Conservation (phyloP, 176 grass and related monocot genomes). For the Thalia dealbata region DNA sequence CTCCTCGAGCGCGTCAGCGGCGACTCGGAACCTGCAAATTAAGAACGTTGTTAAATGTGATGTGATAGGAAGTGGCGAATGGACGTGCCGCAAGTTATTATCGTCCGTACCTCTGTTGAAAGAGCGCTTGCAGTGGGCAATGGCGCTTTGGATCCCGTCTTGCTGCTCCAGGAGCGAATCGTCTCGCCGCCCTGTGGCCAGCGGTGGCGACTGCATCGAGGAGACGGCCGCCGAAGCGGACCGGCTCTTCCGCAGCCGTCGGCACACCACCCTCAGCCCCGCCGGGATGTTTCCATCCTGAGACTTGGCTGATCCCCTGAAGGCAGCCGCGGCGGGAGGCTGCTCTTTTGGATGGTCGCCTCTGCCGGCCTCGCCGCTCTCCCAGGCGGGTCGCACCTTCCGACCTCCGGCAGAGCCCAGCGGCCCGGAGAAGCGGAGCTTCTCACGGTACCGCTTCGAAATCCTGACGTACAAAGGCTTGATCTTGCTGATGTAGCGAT, state of each 20-base stretch:
- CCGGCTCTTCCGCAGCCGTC: conserved; percentile 78
- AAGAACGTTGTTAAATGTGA: background rate
- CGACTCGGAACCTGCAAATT: conserved; percentile 14
- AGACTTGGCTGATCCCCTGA: conserved; percentile 3
- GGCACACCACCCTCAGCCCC: conserved; percentile 70
- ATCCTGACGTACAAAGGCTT: conserved; percentile 7
- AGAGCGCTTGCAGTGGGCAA: conserved; percentile 24
- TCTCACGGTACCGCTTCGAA: conserved; percentile 8
- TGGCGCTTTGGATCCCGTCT: conserved; percentile 25
- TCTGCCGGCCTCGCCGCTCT: background rate
- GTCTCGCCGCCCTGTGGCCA: background rate
- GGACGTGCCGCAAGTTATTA: background rate
- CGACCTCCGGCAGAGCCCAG: background rate
- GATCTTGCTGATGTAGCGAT: conserved; percentile 7
- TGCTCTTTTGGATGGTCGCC: background rate
- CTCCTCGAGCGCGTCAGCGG: conserved; percentile 14
- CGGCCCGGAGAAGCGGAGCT: conserved; percentile 13
- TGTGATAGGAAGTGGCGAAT: background rate
- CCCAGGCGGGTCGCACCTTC: background rate
- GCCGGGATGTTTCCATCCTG: conserved; percentile 56
- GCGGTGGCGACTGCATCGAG: conserved; percentile 22
- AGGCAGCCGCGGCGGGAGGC: too few species aligned
- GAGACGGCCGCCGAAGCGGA: conserved; percentile 70
- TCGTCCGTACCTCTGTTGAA: conserved; percentile 11
- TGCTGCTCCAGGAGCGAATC: conserved; percentile 20